Percentiles rank a stretch among this genome's conserved stretches.
These are phyloP conservation scores for Plasmodium yoelii DNA, from an alignment of 169 alveolate genomes.

Conservation along the genomic window DNA sequence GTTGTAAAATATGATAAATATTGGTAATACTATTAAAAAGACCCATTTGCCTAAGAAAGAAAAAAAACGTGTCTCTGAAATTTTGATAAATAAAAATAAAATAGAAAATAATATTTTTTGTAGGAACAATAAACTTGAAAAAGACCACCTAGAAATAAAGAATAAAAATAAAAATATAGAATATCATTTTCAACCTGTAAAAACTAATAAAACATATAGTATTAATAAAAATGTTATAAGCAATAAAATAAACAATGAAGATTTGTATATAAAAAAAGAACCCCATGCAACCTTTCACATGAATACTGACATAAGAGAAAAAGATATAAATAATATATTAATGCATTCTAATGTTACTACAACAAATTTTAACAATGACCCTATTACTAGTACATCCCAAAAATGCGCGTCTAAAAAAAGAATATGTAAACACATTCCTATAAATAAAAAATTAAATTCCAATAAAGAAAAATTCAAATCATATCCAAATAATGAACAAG, in stretches of 20 bases:
- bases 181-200: not conserved
- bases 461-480: not conserved
- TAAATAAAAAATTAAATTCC: conserved; percentile 10
- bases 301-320: not conserved
- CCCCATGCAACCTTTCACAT: not conserved
- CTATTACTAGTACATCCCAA: not conserved
- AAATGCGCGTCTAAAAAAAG: conserved; percentile 1
- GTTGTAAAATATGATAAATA: conserved; percentile 21
- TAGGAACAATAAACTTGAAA: conserved; percentile 9
- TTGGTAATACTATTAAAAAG: conserved; percentile 10
- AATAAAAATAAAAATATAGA: conserved; percentile 6
- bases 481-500: not conserved
- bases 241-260: conserved; percentile 1
- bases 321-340: not conserved
- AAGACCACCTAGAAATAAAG: conserved; percentile 8
- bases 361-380: not conserved
- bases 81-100: conserved; percentile 1
- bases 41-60: conserved; percentile 3
- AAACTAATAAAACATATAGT: not conserved
- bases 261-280: not conserved
- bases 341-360: not conserved
- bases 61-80: conserved; percentile 7
- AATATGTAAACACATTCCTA: conserved; percentile 11
- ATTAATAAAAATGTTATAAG: conserved; percentile 5
- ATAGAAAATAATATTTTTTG: not conserved